Conservation (phyloP, 1,284 basidiomycete genomes). For the Boletus sp. region DNA sequence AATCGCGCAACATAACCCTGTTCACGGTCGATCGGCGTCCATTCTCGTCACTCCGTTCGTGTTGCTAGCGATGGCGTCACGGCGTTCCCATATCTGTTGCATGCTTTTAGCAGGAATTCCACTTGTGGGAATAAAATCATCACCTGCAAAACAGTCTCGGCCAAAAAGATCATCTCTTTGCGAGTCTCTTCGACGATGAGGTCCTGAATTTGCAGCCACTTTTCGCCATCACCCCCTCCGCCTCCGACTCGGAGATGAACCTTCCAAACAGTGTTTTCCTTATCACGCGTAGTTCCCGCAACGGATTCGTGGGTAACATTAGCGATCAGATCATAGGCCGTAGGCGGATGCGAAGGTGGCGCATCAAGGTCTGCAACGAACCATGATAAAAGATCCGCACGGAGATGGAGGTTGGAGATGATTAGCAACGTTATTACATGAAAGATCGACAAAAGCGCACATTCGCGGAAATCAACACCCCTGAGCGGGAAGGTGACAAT, state of each 20-base stretch:
- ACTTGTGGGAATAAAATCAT: constrained; percentile 8
- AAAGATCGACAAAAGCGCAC: constrained; percentile 50
- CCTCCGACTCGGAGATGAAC: constrained; percentile 78
- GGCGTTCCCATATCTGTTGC: constrained; percentile 68
- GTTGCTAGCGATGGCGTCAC: constrained; percentile 26
- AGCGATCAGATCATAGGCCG: constrained; percentile 90
- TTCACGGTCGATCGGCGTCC: constrained; percentile 33
- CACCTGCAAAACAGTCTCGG: constrained; percentile 93
- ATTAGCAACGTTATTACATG: constrained; percentile 23
- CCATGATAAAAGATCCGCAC: constrained; percentile 15
- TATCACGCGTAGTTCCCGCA: constrained; percentile 89
- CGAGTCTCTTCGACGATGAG: constrained; percentile 93
- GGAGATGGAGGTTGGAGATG: constrained; percentile 11
- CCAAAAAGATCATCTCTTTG: constrained; percentile 97
- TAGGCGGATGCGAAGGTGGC: constrained; percentile 49
- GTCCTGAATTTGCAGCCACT: constrained; percentile 98
- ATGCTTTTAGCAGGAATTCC: constrained; percentile 14
- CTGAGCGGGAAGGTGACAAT: constrained; percentile 96
- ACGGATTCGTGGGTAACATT: constrained; percentile 95
- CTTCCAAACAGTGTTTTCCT: constrained; percentile 88
- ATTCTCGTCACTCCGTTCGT: constrained; percentile 24
- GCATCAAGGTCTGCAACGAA: constrained; percentile 68
- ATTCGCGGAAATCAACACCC: constrained; percentile 87
- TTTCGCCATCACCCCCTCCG: constrained; percentile 80
- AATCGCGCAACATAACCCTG: constrained; percentile 5